phyloP scores from a whole-genome alignment of 2,329 filamentous ascomycete species.

The Coniochaeta hoffmannii region DNA sequence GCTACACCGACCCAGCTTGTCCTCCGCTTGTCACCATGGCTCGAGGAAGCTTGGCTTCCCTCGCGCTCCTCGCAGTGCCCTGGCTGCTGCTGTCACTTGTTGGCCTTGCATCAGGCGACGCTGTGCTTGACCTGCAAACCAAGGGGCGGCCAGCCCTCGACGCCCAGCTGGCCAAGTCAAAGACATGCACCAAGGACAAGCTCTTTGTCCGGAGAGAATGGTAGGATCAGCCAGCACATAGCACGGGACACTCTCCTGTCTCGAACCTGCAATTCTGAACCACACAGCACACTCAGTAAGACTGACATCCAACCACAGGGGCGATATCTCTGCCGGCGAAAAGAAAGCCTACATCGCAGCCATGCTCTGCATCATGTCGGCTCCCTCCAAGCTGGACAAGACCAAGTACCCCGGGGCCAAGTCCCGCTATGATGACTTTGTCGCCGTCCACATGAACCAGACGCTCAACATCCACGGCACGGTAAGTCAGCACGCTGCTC shows the following conservation, averaged over 20 bases:
- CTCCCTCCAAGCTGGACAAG: constrained; percentile 22
- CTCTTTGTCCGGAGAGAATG: constrained; percentile 21
- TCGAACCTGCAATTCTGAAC: not conserved
- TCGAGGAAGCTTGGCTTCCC: constrained; percentile 10
- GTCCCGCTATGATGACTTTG: constrained; percentile 28
- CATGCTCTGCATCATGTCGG: constrained; percentile 23
- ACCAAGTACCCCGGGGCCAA: constrained; percentile 22
- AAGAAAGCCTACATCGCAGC: constrained; percentile 24
- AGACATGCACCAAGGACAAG: constrained; percentile 23
- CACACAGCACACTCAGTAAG: not conserved
- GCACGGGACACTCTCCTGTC: too few relatives aligned
- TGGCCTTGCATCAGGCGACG: constrained; percentile 15
- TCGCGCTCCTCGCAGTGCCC: constrained; percentile 14
- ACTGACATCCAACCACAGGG: constrained; percentile 13
- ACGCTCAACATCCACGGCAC: constrained; percentile 21
- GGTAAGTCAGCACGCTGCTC: constrained; percentile 6
- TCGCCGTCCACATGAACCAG: constrained; percentile 29
- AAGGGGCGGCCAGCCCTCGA: constrained; percentile 18
- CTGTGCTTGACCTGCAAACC: constrained; percentile 19
- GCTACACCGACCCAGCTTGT: not conserved
- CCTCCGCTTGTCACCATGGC: constrained; percentile 11
- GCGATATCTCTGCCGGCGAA: constrained; percentile 17
- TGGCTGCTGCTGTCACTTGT: constrained; percentile 10
- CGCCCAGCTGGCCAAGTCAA: constrained; percentile 19
- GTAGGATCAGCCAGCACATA: constrained; percentile 9